phyloP scores from a whole-genome alignment of 495 filamentous ascomycete genomes.

The Trichoderma orchidacearum region DNA sequence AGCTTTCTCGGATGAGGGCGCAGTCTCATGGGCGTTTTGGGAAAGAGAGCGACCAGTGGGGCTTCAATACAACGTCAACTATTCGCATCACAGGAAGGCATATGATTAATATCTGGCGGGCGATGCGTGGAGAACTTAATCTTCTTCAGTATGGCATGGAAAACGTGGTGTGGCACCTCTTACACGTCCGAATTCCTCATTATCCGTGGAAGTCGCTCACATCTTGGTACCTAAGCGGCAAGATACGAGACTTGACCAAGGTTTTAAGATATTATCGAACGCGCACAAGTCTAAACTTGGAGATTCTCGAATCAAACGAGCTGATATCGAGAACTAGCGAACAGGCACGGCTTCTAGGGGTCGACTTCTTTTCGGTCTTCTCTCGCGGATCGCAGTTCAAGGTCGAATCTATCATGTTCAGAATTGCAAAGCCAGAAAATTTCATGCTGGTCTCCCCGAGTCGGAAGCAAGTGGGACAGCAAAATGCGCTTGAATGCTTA shows the following conservation, averaged over 20 bases:
- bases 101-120: slow-evolving; percentile 95
- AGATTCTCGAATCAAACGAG: slow-evolving; percentile 86
- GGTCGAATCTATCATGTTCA: slow-evolving; percentile 96
- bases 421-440: slow-evolving; percentile 94
- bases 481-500: slow-evolving; percentile 90
- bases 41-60: slow-evolving; percentile 80
- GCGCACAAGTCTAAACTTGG: slow-evolving; percentile 69
- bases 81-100: slow-evolving; percentile 84
- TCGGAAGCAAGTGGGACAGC: slow-evolving; percentile 78
- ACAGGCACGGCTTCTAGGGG: slow-evolving; percentile 81
- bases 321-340: slow-evolving; percentile 83
- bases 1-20: slow-evolving; percentile 77
- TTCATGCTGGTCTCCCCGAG: slow-evolving; percentile 83
- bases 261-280: slow-evolving; percentile 65
- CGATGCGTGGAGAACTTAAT: slow-evolving; percentile 83
- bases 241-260: slow-evolving; percentile 54
- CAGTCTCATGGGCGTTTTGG: slow-evolving; percentile 71
- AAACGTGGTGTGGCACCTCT: slow-evolving; percentile 86
- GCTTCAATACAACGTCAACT: slow-evolving; percentile 78
- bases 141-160: slow-evolving; percentile 92
- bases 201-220: slow-evolving; percentile 70
- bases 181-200: slow-evolving; percentile 85
- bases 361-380: slow-evolving; percentile 94
- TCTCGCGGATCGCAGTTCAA: slow-evolving; percentile 93
- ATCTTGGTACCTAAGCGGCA: slow-evolving; percentile 59